These are phyloP conservation scores for Pichia ethanolica DNA, from an alignment of 805 yeast genomes.

Conservation along the genomic window DNA sequence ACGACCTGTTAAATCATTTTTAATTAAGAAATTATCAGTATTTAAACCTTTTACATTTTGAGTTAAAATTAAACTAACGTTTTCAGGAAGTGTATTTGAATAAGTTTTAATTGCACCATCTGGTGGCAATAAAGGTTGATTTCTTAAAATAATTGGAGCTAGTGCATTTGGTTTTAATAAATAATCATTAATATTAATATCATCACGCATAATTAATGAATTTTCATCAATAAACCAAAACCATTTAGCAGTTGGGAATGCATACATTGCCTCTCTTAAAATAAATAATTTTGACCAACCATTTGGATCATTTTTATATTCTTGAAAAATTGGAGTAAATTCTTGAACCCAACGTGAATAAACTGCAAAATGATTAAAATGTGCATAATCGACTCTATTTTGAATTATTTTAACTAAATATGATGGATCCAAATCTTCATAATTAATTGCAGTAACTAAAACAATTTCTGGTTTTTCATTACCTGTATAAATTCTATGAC, in stretches of 20 bases:
- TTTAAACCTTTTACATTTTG: constrained; percentile 61
- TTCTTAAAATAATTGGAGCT: constrained; percentile 56
- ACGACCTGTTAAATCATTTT: constrained; percentile 56
- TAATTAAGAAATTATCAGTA: constrained; percentile 63
- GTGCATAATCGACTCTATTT: constrained; percentile 85
- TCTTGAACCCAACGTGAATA: constrained; percentile 84
- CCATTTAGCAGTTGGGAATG: constrained; percentile 86
- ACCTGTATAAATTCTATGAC: constrained; percentile 44
- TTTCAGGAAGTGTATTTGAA: constrained; percentile 45
- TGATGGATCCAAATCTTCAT: constrained; percentile 51
- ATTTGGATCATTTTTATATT: constrained; percentile 33
- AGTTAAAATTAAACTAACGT: constrained; percentile 56
- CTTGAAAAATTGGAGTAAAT: constrained; percentile 54
- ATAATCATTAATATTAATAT: constrained; percentile 51
- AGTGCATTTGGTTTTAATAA: constrained; percentile 55
- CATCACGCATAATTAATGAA: constrained; percentile 66
- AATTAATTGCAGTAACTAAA: constrained; percentile 74
- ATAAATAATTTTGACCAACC: constrained; percentile 60
- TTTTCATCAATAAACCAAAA: constrained; percentile 83
- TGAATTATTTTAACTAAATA: constrained; percentile 66
- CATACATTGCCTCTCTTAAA: constrained; percentile 83
- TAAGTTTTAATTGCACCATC: constrained; percentile 63
- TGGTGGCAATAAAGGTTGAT: constrained; percentile 67
- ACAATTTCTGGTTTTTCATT: constrained; percentile 55
- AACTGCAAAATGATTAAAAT: constrained; percentile 69